These are phyloP conservation scores for Yarrowia bubula DNA, from an alignment of 805 yeast species.

Conservation along the genomic window DNA sequence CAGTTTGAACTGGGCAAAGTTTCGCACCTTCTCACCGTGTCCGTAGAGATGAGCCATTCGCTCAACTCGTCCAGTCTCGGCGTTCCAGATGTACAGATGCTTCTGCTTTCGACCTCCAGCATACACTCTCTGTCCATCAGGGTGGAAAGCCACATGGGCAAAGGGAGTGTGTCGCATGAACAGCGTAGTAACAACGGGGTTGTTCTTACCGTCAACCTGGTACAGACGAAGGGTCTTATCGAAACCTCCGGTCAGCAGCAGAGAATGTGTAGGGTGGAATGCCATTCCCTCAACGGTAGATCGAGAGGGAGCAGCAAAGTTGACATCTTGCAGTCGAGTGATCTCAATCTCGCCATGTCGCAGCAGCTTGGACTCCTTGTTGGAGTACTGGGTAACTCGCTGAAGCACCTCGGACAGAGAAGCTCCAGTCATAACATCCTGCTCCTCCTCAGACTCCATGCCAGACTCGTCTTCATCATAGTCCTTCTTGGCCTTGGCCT, in stretches of 20 bases:
- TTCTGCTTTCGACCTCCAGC: conserved; percentile 85
- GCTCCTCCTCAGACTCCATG: conserved; percentile 35
- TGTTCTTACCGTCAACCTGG: conserved; percentile 84
- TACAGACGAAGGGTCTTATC: conserved; percentile 84
- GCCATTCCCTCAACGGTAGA: conserved; percentile 82
- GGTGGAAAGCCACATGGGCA: conserved; percentile 67
- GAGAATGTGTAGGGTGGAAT: conserved; percentile 82
- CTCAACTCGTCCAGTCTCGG: conserved; percentile 69
- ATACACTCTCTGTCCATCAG: conserved; percentile 54
- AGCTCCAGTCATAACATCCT: conserved; percentile 37
- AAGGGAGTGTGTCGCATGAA: conserved; percentile 78
- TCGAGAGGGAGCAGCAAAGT: conserved; percentile 60
- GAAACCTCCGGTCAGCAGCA: conserved; percentile 86
- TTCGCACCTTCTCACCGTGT: conserved; percentile 76
- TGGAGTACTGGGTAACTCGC: conserved; percentile 36
- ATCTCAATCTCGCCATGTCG: conserved; percentile 73
- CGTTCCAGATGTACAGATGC: conserved; percentile 90
- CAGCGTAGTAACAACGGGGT: conserved; percentile 77
- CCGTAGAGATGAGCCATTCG: conserved; percentile 90
- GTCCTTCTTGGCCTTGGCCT: conserved; percentile 39
- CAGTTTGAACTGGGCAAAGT: conserved; percentile 81
- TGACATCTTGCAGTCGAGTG: conserved; percentile 83
- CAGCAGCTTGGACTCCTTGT: conserved; percentile 50
- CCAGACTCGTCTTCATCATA: conserved; percentile 36
- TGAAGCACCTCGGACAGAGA: conserved; percentile 39